Conservation (phyloP, 306 rosid species). For the Glycine latifolia region DNA sequence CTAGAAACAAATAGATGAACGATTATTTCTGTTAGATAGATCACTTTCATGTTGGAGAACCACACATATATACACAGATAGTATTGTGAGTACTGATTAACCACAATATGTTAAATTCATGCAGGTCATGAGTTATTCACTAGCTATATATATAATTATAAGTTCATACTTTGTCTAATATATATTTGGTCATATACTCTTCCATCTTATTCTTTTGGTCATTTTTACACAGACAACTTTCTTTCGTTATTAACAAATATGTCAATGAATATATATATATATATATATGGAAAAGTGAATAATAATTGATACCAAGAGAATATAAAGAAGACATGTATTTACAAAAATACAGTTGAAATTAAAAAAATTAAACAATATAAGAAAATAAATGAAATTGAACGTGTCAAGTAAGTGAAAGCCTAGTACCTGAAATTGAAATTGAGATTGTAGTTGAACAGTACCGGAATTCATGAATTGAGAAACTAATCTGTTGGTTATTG, state of each 20-base stretch:
- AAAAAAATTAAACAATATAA: neutral
- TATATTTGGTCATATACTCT: neutral
- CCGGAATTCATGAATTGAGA: slow-evolving; percentile 12
- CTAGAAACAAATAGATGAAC: neutral
- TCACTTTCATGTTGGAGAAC: slow-evolving; percentile 15
- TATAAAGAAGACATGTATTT: neutral
- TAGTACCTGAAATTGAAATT: slow-evolving; percentile 37
- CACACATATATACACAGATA: neutral
- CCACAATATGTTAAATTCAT: neutral
- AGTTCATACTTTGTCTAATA: slow-evolving; percentile 14
- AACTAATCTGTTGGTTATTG: slow-evolving; percentile 68
- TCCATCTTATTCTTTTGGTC: too few species aligned
- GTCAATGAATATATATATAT: neutral
- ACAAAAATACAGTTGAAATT: neutral
- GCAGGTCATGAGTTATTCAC: neutral
- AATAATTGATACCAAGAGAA: neutral
- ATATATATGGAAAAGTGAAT: neutral
- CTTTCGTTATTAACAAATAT: slow-evolving; percentile 10
- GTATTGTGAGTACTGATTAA: neutral
- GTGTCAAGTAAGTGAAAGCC: neutral
- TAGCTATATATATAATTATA: neutral
- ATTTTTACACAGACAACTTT: neutral
- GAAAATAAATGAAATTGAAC: slow-evolving; percentile 17
- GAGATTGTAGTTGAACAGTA: slow-evolving; percentile 2
- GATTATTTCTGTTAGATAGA: slow-evolving; percentile 17